These are phyloP conservation scores for Penicillium steckii DNA, from an alignment of 495 filamentous ascomycete genomes.

Conservation along the genomic window DNA sequence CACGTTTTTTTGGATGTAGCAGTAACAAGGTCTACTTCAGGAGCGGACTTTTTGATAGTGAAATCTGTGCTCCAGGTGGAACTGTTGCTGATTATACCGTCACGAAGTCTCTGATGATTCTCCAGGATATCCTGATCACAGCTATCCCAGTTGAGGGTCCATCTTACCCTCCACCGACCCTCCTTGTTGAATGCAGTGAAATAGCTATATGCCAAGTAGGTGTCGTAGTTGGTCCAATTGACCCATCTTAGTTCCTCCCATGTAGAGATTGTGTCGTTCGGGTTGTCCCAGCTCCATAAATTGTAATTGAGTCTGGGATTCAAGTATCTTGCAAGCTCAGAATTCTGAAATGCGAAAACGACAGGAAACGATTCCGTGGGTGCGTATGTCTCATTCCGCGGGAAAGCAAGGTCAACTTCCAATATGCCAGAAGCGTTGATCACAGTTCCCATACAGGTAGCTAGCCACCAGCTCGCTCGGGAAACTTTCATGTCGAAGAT, in stretches of 20 bases:
- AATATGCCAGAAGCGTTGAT: constrained; percentile 9
- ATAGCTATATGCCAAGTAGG: constrained; percentile 17
- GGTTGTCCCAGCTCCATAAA: constrained; percentile 1
- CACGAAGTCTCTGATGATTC: neutral
- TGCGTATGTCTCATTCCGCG: constrained; percentile 42
- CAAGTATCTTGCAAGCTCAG: constrained; percentile 18
- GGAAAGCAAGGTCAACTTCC: constrained; percentile 40
- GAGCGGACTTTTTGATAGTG: neutral
- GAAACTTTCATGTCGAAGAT: constrained; percentile 3
- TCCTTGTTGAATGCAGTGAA: neutral
- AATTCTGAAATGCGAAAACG: constrained; percentile 39
- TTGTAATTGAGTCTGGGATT: constrained; percentile 8
- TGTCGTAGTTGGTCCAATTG: constrained; percentile 16
- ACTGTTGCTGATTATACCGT: constrained; percentile 2
- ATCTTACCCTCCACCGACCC: constrained; percentile 8
- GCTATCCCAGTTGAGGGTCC: constrained; percentile 18
- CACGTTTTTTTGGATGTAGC: constrained; percentile 26
- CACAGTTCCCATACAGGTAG: constrained; percentile 6
- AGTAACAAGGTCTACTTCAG: constrained; percentile 14
- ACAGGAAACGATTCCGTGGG: constrained; percentile 30
- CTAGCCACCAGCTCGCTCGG: constrained; percentile 9
- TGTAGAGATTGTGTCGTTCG: neutral
- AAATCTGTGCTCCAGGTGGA: constrained; percentile 11
- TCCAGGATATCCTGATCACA: constrained; percentile 5
- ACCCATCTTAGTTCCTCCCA: constrained; percentile 1